Evolutionary conservation across 2,329 filamentous ascomycete species (phyloP), one percentile per base, ranked within the genome.

Genomic region (Ophiostoma populinum): DNA sequence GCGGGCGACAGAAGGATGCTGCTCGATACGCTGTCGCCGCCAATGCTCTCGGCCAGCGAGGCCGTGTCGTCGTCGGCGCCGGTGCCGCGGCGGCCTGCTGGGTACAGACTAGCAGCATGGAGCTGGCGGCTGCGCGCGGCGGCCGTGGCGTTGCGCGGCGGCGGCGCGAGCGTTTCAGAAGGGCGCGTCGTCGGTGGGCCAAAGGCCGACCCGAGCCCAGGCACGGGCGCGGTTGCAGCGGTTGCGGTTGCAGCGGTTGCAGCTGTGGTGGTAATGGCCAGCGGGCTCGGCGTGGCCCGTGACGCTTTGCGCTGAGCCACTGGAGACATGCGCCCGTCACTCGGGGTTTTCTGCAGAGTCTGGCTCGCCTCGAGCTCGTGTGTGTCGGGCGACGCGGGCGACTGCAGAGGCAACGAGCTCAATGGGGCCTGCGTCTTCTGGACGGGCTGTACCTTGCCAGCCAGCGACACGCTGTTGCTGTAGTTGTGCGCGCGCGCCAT

Each of bases 1-100:
- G 35, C 28, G 3, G 42, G 43, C 24, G 43, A 45, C 15, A 40
- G 25, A 11, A 42, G 13, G 10, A 34, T 39, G 27, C 43, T 45
- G 42, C 43, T 45, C 29, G 43, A 24, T 9, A 45, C 33, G 29
- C 42, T 43, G 35, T 40, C 38, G 22, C 26, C 35, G 15, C 37
- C 40, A 13, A 38, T 20, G 35, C 40, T 44, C 29, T 24, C 33
- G n/a, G 11, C 30, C 16, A 39, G 30, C 18, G 34, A 27, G 18
- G 27, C 12, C 11, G 31, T n/a, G 5, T 22, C 18, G 24, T 12
- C 16, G 24, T 25, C 6, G 5, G 21, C 16, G 21, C 19, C 8
- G 18, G 24, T 20, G 17, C 24, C 9, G 9, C 9, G 29, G 6
- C n/a, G 20, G 31, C 27, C 17, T 29, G 6, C 15, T 24, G 9